phyloP scores from a whole-genome alignment of 2,329 filamentous ascomycete genomes.

The Penicillium sp. region DNA sequence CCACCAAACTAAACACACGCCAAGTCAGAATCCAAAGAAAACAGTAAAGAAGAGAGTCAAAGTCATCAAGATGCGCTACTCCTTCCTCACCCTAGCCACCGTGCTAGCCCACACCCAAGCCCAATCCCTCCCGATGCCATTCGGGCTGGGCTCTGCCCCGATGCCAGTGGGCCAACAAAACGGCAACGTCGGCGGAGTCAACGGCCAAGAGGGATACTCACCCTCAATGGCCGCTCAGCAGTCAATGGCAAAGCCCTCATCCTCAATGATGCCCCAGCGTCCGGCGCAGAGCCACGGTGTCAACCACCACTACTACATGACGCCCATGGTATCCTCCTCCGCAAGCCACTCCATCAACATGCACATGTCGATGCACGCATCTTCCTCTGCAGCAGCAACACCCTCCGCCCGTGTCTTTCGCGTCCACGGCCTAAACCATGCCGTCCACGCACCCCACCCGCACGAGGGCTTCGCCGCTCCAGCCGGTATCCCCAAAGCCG shows the following conservation, averaged over 20 bases:
- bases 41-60: neutral
- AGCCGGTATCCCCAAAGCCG: neutral
- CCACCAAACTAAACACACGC: neutral
- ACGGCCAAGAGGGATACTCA: neutral
- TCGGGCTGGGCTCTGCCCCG: neutral
- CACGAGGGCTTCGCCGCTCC: conserved; percentile 1
- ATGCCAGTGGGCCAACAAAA: neutral
- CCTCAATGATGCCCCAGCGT: neutral
- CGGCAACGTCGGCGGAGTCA: neutral
- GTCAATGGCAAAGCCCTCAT: neutral
- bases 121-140: conserved; percentile 1
- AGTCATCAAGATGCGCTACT: conserved; percentile 15
- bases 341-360: conserved; percentile 1
- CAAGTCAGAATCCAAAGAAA: too few species aligned
- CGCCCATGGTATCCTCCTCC: neutral
- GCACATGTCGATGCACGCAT: neutral
- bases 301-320: conserved; percentile 1
- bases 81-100: conserved; percentile 15
- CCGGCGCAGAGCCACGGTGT: neutral
- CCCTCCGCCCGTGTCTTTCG: neutral
- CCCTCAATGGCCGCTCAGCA: neutral
- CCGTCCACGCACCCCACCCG: neutral
- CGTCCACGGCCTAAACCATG: neutral
- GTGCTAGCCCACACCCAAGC: conserved; percentile 14
- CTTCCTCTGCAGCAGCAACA: neutral